Conservation (phyloP, 768 basidiomycete genomes). For the Hericium coralloides region DNA sequence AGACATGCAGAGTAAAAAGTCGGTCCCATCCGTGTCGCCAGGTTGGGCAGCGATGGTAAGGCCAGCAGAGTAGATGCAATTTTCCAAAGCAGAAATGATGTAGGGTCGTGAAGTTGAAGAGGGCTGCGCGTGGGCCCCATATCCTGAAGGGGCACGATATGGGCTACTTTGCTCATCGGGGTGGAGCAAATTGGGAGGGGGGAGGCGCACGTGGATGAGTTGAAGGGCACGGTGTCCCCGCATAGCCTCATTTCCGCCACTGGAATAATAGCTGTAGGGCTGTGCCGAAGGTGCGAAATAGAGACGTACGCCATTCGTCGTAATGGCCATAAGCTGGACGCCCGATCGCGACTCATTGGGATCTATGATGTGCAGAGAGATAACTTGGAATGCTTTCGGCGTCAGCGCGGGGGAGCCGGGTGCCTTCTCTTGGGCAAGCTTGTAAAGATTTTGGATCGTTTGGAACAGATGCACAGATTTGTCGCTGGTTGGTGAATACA, state of each 20-base stretch:
- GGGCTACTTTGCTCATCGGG: conserved; percentile 58
- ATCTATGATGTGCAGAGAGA: conserved; percentile 60
- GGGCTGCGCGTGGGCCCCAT: conserved; percentile 35
- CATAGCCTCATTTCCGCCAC: conserved; percentile 19
- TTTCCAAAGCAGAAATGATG: conserved; percentile 48
- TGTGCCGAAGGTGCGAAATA: conserved; percentile 61
- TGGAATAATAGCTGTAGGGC: conserved; percentile 42
- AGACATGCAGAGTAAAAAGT: conserved; percentile 66
- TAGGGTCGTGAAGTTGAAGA: conserved; percentile 47
- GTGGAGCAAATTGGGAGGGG: conserved; percentile 67
- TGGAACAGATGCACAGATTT: conserved; percentile 66
- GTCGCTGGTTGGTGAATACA: conserved; percentile 56
- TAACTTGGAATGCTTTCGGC: conserved; percentile 61
- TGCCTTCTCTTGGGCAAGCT: conserved; percentile 71
- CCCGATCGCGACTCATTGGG: conserved; percentile 58
- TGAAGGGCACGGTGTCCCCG: conserved; percentile 40
- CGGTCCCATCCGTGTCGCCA: conserved; percentile 64
- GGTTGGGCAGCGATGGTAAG: conserved; percentile 63
- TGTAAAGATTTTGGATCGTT: conserved; percentile 66
- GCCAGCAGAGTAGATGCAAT: conserved; percentile 57
- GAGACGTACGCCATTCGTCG: conserved; percentile 73
- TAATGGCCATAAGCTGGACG: conserved; percentile 73
- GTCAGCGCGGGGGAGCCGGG: conserved; percentile 68
- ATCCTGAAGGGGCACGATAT: conserved; percentile 40
- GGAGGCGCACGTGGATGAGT: conserved; percentile 71